Evolutionary conservation across 2,329 filamentous ascomycete species (phyloP).

Genomic region (Botrytis aclada): DNA sequence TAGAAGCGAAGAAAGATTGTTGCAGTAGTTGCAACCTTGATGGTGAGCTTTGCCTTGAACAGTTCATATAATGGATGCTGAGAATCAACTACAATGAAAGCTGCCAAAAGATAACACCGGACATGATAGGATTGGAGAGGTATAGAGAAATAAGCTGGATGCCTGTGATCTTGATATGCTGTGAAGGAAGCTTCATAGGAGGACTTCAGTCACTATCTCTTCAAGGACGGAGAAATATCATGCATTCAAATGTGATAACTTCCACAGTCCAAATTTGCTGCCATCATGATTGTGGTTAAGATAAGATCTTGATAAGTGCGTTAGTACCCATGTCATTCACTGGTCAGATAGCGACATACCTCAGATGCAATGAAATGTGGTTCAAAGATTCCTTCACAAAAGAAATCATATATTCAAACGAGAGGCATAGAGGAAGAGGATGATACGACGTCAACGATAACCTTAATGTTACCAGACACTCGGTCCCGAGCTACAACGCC

Average conservation of each 20-base stretch:
- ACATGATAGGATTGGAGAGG: not conserved
- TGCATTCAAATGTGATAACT: not conserved
- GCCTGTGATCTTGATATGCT: not conserved
- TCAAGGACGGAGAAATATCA: not conserved
- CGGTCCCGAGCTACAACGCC: not conserved
- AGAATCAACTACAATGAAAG: not conserved
- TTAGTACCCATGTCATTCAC: not conserved
- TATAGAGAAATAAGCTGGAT: not conserved
- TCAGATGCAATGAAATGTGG: rapidly evolving
- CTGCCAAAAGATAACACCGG: not conserved
- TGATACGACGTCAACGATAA: not conserved
- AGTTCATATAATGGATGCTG: not conserved
- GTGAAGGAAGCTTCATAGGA: not conserved
- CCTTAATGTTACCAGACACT: not conserved
- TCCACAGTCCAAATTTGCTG: not conserved
- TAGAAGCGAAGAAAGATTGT: rapidly evolving
- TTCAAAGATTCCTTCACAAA: not conserved
- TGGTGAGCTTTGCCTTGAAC: not conserved
- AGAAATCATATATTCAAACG: not conserved
- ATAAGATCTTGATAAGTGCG: not conserved
- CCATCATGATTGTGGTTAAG: not conserved
- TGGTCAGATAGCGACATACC: not conserved
- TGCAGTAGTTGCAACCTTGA: not conserved
- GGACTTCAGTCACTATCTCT: not conserved
- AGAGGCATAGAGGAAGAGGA: not conserved